Conservation (phyloP, 148 eudicot species). For the Persicaria tinctoria region DNA sequence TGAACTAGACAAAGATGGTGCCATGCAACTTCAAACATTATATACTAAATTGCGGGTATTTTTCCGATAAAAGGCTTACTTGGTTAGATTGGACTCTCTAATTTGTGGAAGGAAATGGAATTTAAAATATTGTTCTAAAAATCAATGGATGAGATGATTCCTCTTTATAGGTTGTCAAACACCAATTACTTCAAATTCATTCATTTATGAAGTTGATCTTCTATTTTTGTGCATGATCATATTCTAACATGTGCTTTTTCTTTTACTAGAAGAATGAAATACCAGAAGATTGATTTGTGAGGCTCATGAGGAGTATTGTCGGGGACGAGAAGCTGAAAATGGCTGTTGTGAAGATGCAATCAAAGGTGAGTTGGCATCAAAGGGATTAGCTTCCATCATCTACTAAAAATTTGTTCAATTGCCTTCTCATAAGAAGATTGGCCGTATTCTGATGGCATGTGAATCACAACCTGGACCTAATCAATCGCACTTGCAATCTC, state of each 20-base stretch:
- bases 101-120: too few relatives aligned
- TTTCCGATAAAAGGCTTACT: not conserved
- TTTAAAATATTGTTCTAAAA: too few relatives aligned
- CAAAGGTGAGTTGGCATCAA: not conserved
- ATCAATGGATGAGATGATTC: too few relatives aligned
- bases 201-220: too few relatives aligned
- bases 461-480: slow-evolving; percentile 30
- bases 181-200: too few relatives aligned
- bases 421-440: too few relatives aligned
- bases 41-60: slow-evolving; percentile 54
- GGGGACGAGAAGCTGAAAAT: slow-evolving; percentile 86
- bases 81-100: not conserved
- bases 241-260: too few relatives aligned
- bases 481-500: slow-evolving; percentile 31
- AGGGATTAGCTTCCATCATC: not conserved
- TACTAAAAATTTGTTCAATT: not conserved
- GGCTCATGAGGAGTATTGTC: slow-evolving; percentile 61
- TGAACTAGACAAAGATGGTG: slow-evolving; percentile 14
- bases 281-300: slow-evolving; percentile 62
- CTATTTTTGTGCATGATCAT: too few relatives aligned
- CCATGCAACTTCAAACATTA: slow-evolving; percentile 66
- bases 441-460: slow-evolving; percentile 20
- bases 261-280: slow-evolving; percentile 10
- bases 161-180: too few relatives aligned
- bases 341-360: slow-evolving; percentile 30